A percentile compares a stretch with the other conserved stretches of the same genome.
phyloP scores from a whole-genome alignment of 495 filamentous ascomycete species.

The Annulohypoxylon moriforme region DNA sequence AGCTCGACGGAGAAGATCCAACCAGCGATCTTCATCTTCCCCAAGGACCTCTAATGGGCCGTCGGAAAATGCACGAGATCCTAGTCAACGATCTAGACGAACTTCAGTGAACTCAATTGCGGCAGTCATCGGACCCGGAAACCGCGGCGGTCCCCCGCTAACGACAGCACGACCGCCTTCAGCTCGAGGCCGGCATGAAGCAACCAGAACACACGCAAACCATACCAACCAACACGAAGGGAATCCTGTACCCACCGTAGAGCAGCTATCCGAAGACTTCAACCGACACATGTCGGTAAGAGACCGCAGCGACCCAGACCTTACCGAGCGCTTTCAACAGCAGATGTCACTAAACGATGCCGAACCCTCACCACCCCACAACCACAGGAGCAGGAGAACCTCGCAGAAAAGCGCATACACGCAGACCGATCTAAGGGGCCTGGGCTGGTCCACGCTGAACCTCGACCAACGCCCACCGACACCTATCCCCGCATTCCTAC shows the following conservation, averaged over 20 bases:
- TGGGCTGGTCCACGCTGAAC: background rate
- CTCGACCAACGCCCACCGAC: background rate
- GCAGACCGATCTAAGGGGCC: background rate
- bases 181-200: background rate
- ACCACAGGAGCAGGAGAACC: background rate
- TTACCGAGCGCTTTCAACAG: background rate
- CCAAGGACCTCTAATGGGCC: background rate
- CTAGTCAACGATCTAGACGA: background rate
- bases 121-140: background rate
- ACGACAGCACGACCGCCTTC: background rate
- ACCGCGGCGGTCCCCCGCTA: background rate
- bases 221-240: background rate
- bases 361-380: background rate
- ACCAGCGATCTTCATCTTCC: background rate
- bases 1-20: background rate
- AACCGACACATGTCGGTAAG: background rate
- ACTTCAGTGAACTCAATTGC: background rate
- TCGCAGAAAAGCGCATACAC: background rate
- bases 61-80: background rate
- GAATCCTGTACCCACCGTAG: background rate
- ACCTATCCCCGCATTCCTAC: no score
- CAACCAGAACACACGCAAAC: background rate
- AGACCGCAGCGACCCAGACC: background rate
- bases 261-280: background rate
- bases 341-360: background rate